Base-by-base conservation (phyloP, 2,329 filamentous ascomycete genomes). In the Penicillium sp. region DNA sequence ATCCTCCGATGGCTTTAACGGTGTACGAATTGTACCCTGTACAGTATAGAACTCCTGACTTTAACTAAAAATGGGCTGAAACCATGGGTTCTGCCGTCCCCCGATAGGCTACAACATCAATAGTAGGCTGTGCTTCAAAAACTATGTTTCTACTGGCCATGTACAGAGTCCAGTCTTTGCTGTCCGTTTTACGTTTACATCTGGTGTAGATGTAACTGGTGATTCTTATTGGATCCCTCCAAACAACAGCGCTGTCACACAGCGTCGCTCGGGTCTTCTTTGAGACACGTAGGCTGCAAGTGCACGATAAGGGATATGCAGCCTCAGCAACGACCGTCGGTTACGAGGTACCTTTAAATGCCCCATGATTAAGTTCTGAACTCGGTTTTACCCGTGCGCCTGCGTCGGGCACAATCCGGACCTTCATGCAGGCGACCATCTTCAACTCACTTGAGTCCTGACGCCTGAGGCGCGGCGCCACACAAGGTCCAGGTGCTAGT, bases 401-500 rank as follows among this genome's bases (percentile, higher is more conserved):
- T 54, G 55, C 57, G 52, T 62, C 59, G 57, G 57, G 52, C 57
- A 56, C 46, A 53, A 46, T 52, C 49, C 52, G 52, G 47, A 26
- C 46, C 24, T 52, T 47, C 53, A 54, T 65, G 60, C 62, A 63
- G 60, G 55, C 53, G 49, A 47, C 54, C 59, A 48, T 59, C 49
- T 59, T 56, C 39, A 42, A 42, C 19, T 11, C 51, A 56, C 33
- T 46, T 51, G 52, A 56, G 55, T 58, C 46, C 49, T 58, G 50
- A 61, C 54, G 56, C 58, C 54, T 53, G 55, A 61, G 61, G 59
- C 56, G 61, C 49, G 49, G 58, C 59, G 64, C 64, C 61, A 66
- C 63, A 52, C 8, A 59, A 62, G 61, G 63, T 52, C 61, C 49
- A 58, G 57, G 56, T 65, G 43, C 42, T 37, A 27, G 59, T 57